Evolutionary conservation across 176 grass and related monocot genomes (phyloP), one percentile per base, ranked within the genome.

Genomic region (Oryza nivara): DNA sequence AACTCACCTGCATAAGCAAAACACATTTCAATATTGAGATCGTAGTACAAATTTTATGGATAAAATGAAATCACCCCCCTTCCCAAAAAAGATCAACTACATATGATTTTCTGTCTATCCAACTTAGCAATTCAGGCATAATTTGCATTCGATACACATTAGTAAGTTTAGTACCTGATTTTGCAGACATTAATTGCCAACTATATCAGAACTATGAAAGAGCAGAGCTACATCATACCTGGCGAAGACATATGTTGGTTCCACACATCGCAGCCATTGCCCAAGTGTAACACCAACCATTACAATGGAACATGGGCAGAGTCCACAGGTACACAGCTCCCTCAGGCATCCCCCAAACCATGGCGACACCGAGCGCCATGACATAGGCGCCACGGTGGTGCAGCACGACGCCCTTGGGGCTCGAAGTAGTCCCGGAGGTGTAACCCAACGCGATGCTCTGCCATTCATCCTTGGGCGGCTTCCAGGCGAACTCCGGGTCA

Each of bases 231-330:
- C 36, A 73, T 9, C 68, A 3, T 87, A 98, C 96, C 91, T 98
- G 93, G 4, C 96, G 91, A 85, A 98, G 93, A 83, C 96, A 98
- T 73, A 98, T 92, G 81, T 85, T 98, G 30, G 93, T 98, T 87
- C 96, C 93, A 19, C 93, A 93, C 28, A 95, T 48, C 1, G 93
- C 96, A n/a, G 96, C 96, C 78, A 98, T 26, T 1, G 93, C 77
- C 96, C 96, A 98, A 34, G 96, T 88, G 11, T 90, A 95, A 56
- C 93, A 98, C 96, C 96, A 95, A 12, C 96, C 96, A 80, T 98
- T 98, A 20, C 96, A 98, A 49, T 98, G 96, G 72, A 98, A 98
- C 96, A 96, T 96, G 6, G 93, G 96, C 58, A 98, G 38, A 81
- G 96, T 98, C 96, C 96, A 98, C 58, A 98, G 70, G 63, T 98